Conservation (phyloP, 192 early-diverging fungal species). For the Rhizoclosmatium sp. region DNA sequence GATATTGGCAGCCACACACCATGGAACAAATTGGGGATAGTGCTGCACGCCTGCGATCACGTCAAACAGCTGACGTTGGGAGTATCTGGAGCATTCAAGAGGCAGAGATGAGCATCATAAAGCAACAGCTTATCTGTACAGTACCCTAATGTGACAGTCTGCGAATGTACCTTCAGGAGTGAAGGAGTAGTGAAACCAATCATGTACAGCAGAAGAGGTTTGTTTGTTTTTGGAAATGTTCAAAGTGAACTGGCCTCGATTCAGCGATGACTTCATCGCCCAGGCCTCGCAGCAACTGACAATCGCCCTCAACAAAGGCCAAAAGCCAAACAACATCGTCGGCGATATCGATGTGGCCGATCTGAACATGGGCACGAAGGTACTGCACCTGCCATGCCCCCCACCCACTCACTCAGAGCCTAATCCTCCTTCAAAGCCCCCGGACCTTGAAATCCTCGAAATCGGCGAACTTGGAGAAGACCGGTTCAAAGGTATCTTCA, state of each 20-base stretch:
- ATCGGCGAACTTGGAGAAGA: slow-evolving; percentile 96
- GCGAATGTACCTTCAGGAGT: slow-evolving; percentile 9
- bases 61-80: slow-evolving; percentile 79
- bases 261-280: slow-evolving; percentile 85
- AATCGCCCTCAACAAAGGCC: slow-evolving; percentile 91
- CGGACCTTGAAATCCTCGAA: slow-evolving; percentile 97
- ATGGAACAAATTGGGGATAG: slow-evolving; percentile 85
- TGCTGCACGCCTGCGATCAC: slow-evolving; percentile 83
- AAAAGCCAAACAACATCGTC: slow-evolving; percentile 91
- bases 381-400: neutral
- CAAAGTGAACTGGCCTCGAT: slow-evolving; percentile 95
- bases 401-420: neutral
- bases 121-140: neutral
- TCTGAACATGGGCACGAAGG: slow-evolving; percentile 93
- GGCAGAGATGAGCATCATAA: neutral
- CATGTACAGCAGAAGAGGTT: neutral
- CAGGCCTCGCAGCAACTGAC: slow-evolving; percentile 87
- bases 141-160: slow-evolving; percentile 27
- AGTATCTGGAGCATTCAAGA: slow-evolving; percentile 60
- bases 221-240: slow-evolving; percentile 53
- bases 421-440: slow-evolving; percentile 64
- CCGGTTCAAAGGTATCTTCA: slow-evolving; percentile 94
- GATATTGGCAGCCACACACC: slow-evolving; percentile 74
- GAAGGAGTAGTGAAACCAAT: neutral
- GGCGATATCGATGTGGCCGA: slow-evolving; percentile 92